Evolutionary conservation across 768 basidiomycete genomes (phyloP).

Genomic region (Podaxis mareebaensis): DNA sequence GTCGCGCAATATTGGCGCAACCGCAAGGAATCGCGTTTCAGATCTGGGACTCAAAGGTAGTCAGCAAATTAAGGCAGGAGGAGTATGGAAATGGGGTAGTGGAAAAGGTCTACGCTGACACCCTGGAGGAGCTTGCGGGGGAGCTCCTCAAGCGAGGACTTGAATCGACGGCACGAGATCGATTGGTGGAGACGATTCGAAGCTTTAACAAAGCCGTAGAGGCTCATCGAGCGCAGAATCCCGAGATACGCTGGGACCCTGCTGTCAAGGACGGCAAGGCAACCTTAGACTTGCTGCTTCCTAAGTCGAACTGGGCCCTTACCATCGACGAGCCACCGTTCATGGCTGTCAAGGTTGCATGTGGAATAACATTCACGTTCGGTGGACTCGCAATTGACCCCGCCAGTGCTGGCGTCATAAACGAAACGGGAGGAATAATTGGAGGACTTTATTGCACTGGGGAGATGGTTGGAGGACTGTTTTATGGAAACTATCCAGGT

Average conservation of each 20-base stretch:
- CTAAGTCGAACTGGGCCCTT: constrained; percentile 74
- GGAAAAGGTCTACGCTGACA: constrained; percentile 50
- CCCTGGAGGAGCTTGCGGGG: constrained; percentile 50
- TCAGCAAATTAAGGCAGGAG: constrained; percentile 51
- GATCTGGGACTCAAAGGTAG: constrained; percentile 55
- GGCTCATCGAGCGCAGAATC: constrained; percentile 35
- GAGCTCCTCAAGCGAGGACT: constrained; percentile 48
- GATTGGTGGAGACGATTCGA: constrained; percentile 46
- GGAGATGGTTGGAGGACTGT: constrained; percentile 69
- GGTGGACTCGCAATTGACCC: constrained; percentile 66
- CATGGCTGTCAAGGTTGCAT: constrained; percentile 66
- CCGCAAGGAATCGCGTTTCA: constrained; percentile 65
- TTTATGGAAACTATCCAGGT: constrained; percentile 68
- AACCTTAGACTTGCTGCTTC: constrained; percentile 45
- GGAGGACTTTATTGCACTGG: constrained; percentile 64
- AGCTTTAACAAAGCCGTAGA: constrained; percentile 53
- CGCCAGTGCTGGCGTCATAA: constrained; percentile 50
- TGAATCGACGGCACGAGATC: constrained; percentile 29
- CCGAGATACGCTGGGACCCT: constrained; percentile 53
- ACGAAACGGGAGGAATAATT: constrained; percentile 42
- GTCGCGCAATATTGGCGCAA: constrained; percentile 57
- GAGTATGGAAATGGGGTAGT: constrained; percentile 67
- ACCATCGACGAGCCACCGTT: constrained; percentile 53
- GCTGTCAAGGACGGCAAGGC: constrained; percentile 62
- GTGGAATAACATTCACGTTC: constrained; percentile 75